phyloP scores from a whole-genome alignment of 768 basidiomycete species.

The Leccinum rimulosum region DNA sequence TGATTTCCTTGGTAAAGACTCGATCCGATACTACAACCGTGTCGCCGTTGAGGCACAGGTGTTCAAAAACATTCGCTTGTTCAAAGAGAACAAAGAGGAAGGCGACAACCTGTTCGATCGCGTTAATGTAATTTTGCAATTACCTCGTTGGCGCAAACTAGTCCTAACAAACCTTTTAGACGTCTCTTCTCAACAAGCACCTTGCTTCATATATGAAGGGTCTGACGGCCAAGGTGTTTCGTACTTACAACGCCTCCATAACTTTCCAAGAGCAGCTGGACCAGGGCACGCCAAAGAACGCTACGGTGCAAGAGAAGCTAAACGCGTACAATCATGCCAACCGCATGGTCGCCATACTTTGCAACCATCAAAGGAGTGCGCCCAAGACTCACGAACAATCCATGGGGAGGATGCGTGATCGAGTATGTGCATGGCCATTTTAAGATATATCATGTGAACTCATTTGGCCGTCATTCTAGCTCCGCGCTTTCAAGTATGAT shows the following conservation, averaged over 20 bases:
- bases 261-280: conserved; percentile 93
- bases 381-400: conserved; percentile 91
- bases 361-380: conserved; percentile 96
- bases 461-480: conserved; percentile 43
- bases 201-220: conserved; percentile 94
- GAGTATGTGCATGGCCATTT: conserved; percentile 48
- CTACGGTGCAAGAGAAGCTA: conserved; percentile 90
- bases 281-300: conserved; percentile 61
- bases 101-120: conserved; percentile 93
- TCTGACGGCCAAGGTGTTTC: conserved; percentile 98
- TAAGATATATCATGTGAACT: background rate
- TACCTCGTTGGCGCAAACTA: conserved; percentile 12
- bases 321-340: conserved; percentile 98
- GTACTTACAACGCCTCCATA: conserved; percentile 98
- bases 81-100: conserved; percentile 90
- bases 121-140: conserved; percentile 58
- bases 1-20: conserved; percentile 99
- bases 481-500: conserved; percentile 89
- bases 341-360: conserved; percentile 93
- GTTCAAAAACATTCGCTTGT: conserved; percentile 97
- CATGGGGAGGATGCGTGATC: conserved; percentile 92
- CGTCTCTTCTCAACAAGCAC: conserved; percentile 86
- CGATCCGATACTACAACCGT: conserved; percentile 93
- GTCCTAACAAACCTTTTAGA: conserved; percentile 44
- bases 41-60: conserved; percentile 89